Conservation (phyloP, 768 basidiomycete genomes). For the Flagelloscypha sp. region DNA sequence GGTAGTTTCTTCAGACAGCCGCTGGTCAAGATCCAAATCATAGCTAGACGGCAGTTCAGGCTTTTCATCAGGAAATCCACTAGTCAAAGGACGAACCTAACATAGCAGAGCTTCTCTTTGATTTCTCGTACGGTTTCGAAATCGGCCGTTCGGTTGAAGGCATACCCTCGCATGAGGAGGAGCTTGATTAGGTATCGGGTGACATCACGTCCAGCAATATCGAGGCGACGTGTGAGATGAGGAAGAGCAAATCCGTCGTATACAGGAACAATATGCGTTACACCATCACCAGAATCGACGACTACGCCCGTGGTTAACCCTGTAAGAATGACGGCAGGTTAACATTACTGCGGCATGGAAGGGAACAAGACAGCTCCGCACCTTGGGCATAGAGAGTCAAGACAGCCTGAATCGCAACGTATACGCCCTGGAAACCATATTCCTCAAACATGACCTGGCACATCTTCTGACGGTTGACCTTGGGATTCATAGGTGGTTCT, state of each 20-base stretch:
- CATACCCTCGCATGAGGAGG: conserved; percentile 99
- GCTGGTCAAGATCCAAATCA: conserved; percentile 92
- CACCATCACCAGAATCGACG: conserved; percentile 98
- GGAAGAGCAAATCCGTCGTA: conserved; percentile 96
- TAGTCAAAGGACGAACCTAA: conserved; percentile 52
- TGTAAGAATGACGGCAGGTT: conserved; percentile 23
- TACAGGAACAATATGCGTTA: conserved; percentile 98
- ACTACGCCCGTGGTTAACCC: conserved; percentile 98
- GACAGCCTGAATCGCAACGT: conserved; percentile 97
- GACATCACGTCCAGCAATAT: conserved; percentile 97
- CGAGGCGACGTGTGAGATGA: conserved; percentile 87
- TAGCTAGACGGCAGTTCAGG: conserved; percentile 45
- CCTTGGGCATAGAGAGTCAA: conserved; percentile 98
- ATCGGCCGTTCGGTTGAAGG: conserved; percentile 98
- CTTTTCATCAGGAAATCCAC: conserved; percentile 2
- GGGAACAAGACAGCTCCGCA: conserved; percentile 28
- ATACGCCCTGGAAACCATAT: conserved; percentile 92
- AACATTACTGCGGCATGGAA: conserved; percentile 3
- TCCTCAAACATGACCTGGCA: conserved; percentile 99
- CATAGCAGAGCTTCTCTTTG: conserved; percentile 98
- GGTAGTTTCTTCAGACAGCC: conserved; percentile 91
- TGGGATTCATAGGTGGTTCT: conserved; percentile 99
- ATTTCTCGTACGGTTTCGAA: conserved; percentile 99
- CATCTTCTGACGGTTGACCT: conserved; percentile 87
- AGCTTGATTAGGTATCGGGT: conserved; percentile 98